Evolutionary conservation across 345 rosid species (phyloP), one percentile per base, ranked within the genome.

Genomic region (Geranium rotundifolium): DNA sequence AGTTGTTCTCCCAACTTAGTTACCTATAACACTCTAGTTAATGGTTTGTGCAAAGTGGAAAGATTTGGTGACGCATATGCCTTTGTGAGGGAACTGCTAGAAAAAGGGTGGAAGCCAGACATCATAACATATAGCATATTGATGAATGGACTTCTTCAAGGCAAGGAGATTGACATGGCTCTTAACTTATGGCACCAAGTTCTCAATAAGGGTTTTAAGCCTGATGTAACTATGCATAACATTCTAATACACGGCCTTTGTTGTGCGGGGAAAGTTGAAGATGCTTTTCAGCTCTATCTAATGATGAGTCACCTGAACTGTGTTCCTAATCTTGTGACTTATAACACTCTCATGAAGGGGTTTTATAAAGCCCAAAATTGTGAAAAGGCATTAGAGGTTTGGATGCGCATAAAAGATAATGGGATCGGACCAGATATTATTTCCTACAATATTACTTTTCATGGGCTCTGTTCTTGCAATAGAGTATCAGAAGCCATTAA

Each of bases 321-420:
- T 63, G 57, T 69, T 75, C 91, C 97, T 19, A 90, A 86, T 81
- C 90, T 90, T 50, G 95, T 90, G 60, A 87, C 96, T 12, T 70
- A 76, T 69, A 90, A 93, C 75, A 90, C 90, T 29, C 72, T 93
- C 63, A 86, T 93, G 90, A 83, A 90, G 63, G 97, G 99, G 69
- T 76, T 84, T 70, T 90, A 77, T 67, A 84, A 77, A 72, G 74
- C 67, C 34, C 64, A 95, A 71, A 82, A 84, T 63, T 75, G 78
- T 64, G 72, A 76, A 59, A 82, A 73, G 66, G 97, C 90, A 37
- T 82, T 65, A 30, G 77, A 72, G 63, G 77, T 90, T 68, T 90
- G 96, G 97, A 71, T 75, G 54, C 69, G 65, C 75, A 88, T 93
- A 64, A 66, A 71, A 37, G 68, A 67, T 72, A 64, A 75, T 29